Evolutionary conservation across 495 filamentous ascomycete species (phyloP), one percentile per base, ranked within the genome.

Genomic region (Xylaria sp.): DNA sequence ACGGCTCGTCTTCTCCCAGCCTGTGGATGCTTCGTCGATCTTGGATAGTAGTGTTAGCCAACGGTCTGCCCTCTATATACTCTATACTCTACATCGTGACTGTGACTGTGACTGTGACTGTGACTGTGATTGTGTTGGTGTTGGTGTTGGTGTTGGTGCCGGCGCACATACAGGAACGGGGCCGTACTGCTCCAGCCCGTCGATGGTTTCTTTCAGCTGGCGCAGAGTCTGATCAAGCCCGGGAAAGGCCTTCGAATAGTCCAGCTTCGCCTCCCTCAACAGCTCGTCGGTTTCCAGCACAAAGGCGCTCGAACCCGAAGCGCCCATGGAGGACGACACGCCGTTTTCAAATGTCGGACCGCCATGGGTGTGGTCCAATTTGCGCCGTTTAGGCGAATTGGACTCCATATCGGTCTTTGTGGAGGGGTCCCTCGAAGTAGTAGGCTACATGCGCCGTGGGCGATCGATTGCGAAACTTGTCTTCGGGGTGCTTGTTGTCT

Each of bases 211-310:
- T 75, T 95, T 97, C 73, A 98, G 79, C 62, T 84, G 87, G 76
- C 90, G 91, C 61, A 99, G 81, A 21, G 87, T 86, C 19, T 88
- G 85, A 57, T 97, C 92, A n/a, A 90, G 85, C 33, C 85, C 85
- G 2, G 78, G 81, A 68, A 94, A 83, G 33, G 88, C 85, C 62
- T 88, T 90, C 24, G 87, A 86, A 78, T 95, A 92, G 71, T 91
- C 87, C 33, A 91, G 85, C 76, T 86, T 86, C 48, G 93, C 85
- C 68, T 92, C 89, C 26, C 85, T 81, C 71, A 98, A 77, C 53
- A 99, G 81, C 74, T 97, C 94, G 69, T 97, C 92, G 29, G 94
- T 87, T 81, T 98, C 93, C 40, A 99, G 83, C 73, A 95, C 92
- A 82, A 98, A 97, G 72, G 93, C 84, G 75, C 87, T 93, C 37